Percentiles rank a stretch among this genome's conserved stretches.
phyloP scores from a whole-genome alignment of 805 yeast genomes.

The Lachancea mirantina region DNA sequence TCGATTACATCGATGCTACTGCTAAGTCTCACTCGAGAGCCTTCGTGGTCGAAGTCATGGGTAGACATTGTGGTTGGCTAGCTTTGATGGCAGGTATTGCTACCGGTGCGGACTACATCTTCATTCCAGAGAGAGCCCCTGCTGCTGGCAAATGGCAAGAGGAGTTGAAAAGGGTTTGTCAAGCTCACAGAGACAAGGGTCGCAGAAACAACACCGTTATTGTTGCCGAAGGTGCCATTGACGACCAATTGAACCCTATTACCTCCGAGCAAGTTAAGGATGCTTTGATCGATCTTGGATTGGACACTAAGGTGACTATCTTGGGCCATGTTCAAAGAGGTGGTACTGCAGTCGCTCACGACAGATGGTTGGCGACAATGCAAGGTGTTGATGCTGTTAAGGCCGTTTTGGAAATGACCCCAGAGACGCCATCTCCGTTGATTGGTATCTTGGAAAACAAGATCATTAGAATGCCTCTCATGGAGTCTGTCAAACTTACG shows the following conservation, averaged over 20 bases:
- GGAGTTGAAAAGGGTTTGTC: conserved; percentile 66
- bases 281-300: conserved; percentile 73
- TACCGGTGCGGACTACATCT: conserved; percentile 89
- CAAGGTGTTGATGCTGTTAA: conserved; percentile 98
- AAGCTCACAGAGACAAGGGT: conserved; percentile 77
- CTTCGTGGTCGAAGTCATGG: conserved; percentile 97
- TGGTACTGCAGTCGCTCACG: conserved; percentile 95
- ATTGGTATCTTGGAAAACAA: conserved; percentile 86
- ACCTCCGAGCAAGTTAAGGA: conserved; percentile 74
- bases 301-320: conserved; percentile 92
- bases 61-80: conserved; percentile 98
- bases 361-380: conserved; percentile 82
- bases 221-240: conserved; percentile 97
- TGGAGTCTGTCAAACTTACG: conserved; percentile 85
- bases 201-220: conserved; percentile 92
- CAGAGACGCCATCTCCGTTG: conserved; percentile 90
- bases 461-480: conserved; percentile 73
- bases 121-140: conserved; percentile 93
- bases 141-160: conserved; percentile 66
- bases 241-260: conserved; percentile 71
- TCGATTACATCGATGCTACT: conserved; percentile 95
- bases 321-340: conserved; percentile 98
- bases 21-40: conserved; percentile 97
- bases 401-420: conserved; percentile 83
- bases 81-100: conserved; percentile 97